Percentiles rank a stretch among this genome's conserved stretches.
phyloP scores from a whole-genome alignment of 306 rosid species.

The Rosa chinensis region DNA sequence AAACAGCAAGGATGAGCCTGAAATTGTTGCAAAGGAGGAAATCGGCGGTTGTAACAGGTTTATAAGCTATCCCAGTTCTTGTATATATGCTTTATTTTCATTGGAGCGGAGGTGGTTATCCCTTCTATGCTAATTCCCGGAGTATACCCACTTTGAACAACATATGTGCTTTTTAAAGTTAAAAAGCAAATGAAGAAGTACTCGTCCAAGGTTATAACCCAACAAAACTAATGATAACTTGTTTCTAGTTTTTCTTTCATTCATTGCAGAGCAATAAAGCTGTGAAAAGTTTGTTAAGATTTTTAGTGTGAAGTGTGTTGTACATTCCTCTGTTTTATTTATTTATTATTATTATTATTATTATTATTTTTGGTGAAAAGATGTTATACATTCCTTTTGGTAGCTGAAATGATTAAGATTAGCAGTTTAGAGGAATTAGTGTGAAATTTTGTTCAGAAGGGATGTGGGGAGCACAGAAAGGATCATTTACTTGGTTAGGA shows the following conservation, averaged over 20 bases:
- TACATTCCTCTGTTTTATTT: not conserved
- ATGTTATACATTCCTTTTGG: not conserved
- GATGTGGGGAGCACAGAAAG: not conserved
- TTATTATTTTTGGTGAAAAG: not conserved
- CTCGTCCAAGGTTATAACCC: not conserved
- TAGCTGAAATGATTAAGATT: not conserved
- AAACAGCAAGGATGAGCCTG: conserved; percentile 54
- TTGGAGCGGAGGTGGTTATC: not conserved
- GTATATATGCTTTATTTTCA: not conserved
- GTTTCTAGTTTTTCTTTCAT: not conserved
- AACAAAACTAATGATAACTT: not conserved
- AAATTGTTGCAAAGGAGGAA: conserved; percentile 49
- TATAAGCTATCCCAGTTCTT: conserved; percentile 2
- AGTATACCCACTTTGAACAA: not conserved
- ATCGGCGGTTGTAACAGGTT: conserved; percentile 57
- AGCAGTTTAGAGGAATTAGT: not conserved
- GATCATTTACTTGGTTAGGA: not conserved
- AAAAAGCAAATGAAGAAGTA: not conserved
- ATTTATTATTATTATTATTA: no score
- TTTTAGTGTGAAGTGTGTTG: not conserved
- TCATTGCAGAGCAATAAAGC: not conserved
- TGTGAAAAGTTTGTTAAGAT: not conserved
- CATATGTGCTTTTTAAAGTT: not conserved
- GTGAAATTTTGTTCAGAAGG: not conserved
- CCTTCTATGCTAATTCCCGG: conserved; percentile 1